Percentiles rank a stretch among this genome's conserved stretches.
phyloP scores from a whole-genome alignment of 352 stramenopile genomes.

The Globisporangium rhizosaccharum region DNA sequence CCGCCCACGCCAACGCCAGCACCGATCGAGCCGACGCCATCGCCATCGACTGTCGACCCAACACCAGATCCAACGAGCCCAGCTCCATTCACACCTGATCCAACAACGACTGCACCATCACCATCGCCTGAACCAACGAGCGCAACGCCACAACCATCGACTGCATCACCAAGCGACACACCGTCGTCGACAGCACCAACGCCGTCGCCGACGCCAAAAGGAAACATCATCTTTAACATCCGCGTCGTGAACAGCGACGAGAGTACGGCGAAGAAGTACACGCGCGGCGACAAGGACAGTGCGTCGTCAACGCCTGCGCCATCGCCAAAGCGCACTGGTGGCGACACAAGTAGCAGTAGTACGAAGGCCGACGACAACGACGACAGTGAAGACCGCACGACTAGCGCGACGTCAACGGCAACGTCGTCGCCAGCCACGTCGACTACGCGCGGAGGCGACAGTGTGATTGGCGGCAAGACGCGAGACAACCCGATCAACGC shows the following conservation, averaged over 20 bases:
- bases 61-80: too few species aligned
- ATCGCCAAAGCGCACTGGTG: background rate
- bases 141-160: too few species aligned
- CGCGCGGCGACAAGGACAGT: slow-evolving; percentile 3
- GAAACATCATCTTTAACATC: slow-evolving; percentile 14
- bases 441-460: slow-evolving; percentile 7
- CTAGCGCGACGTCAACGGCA: background rate
- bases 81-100: too few species aligned
- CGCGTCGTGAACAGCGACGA: slow-evolving; percentile 2
- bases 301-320: background rate
- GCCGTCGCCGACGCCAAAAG: slow-evolving; percentile 6
- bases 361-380: background rate
- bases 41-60: too few species aligned
- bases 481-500: slow-evolving; percentile 41
- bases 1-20: too few species aligned
- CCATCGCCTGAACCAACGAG: too few species aligned
- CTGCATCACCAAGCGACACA: background rate
- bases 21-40: too few species aligned
- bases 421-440: slow-evolving; percentile 1
- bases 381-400: background rate
- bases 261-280: slow-evolving; percentile 10
- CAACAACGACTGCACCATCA: too few species aligned
- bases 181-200: background rate
- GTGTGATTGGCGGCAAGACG: slow-evolving; percentile 46
- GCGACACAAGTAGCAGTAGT: background rate